Evolutionary conservation across 139 green algal species (phyloP).

Genomic region (Chlorella sp.): DNA sequence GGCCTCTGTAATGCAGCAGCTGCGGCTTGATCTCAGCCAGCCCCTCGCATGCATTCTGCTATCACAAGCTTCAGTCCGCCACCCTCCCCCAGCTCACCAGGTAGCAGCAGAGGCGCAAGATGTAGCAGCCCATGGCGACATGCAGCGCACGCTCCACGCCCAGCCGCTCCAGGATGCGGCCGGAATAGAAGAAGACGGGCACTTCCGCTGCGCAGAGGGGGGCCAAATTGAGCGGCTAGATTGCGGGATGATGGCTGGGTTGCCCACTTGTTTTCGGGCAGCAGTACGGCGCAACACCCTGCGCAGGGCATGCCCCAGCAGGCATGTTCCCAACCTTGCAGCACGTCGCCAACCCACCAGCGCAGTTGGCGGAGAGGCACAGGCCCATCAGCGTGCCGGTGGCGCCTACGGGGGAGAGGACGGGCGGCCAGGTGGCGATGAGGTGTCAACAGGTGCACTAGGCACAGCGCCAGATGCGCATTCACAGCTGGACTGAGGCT

Average conservation of each 20-base stretch:
- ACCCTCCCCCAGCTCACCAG: not conserved
- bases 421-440: not conserved
- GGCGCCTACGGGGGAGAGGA: not conserved
- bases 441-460: not conserved
- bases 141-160: slow-evolving; percentile 23
- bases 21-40: no score
- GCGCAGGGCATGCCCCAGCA: no score
- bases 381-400: slow-evolving; percentile 36
- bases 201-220: slow-evolving; percentile 32
- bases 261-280: no score
- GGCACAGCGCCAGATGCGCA: not conserved
- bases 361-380: slow-evolving; percentile 38
- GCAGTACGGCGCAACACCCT: no score
- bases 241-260: no score
- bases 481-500: not conserved
- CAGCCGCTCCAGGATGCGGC: slow-evolving; percentile 21
- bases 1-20: no score
- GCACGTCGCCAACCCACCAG: no score
- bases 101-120: slow-evolving; percentile 31
- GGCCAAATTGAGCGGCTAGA: no score
- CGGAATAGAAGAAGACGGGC: slow-evolving; percentile 29
- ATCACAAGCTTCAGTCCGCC: not conserved
- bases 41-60: no score
- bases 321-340: no score
- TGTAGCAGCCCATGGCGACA: slow-evolving; percentile 26